Conservation (phyloP, 1,139 yeast species). For the Geotrichum restrictum region DNA sequence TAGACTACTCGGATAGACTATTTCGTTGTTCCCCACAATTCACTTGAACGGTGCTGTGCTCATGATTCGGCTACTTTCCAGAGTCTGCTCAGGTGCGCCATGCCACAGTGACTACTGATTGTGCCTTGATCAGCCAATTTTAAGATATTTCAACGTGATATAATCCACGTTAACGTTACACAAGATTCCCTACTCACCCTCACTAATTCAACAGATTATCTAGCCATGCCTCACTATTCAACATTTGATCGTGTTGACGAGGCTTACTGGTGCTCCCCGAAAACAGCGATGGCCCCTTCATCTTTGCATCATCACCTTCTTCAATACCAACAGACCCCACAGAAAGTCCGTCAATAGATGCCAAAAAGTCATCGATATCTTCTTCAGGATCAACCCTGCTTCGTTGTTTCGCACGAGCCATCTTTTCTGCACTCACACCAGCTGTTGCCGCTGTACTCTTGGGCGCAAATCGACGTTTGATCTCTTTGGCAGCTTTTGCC, state of each 20-base stretch:
- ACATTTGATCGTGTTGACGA: background rate
- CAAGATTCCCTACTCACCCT: too few species aligned
- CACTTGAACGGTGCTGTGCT: too few species aligned
- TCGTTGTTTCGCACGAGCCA: background rate
- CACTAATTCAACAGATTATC: slow-evolving; percentile 14
- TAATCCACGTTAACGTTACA: too few species aligned
- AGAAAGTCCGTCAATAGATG: slow-evolving; percentile 6
- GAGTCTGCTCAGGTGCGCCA: too few species aligned
- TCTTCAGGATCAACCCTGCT: slow-evolving; percentile 4
- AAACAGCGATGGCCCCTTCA: slow-evolving; percentile 8
- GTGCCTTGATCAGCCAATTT: too few species aligned
- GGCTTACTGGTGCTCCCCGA: slow-evolving; percentile 6
- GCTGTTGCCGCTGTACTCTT: background rate
- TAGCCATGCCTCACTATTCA: slow-evolving; percentile 17
- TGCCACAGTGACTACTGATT: too few species aligned
- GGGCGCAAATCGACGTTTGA: slow-evolving; percentile 11
- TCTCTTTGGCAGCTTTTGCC: slow-evolving; percentile 17
- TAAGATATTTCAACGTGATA: too few species aligned
- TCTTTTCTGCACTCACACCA: background rate
- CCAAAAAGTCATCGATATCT: slow-evolving; percentile 16
- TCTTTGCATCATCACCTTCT: background rate
- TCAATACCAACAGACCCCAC: background rate
- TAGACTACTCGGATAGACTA: too few species aligned
- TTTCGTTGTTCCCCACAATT: too few species aligned
- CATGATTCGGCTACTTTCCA: too few species aligned